Conservation (phyloP, 2,329 filamentous ascomycete species). For the Grosmannia huntii region DNA sequence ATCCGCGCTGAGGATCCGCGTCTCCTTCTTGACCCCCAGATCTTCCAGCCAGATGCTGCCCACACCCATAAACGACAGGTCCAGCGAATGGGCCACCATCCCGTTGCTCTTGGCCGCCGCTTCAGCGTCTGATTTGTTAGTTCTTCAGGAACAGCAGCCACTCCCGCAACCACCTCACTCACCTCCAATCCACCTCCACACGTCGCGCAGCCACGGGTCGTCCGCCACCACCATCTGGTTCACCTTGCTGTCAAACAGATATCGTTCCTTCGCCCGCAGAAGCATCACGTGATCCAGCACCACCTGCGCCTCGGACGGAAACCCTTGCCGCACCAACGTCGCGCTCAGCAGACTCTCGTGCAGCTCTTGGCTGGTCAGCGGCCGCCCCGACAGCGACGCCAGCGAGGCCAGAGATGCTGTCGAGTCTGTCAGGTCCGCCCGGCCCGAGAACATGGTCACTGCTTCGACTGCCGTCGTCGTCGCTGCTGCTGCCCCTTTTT, state of each 20-base stretch:
- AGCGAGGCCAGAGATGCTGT: conserved; percentile 9
- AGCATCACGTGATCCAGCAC: conserved; percentile 46
- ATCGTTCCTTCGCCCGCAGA: conserved; percentile 46
- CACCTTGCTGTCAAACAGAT: conserved; percentile 48
- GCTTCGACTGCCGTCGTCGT: not conserved
- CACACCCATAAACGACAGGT: conserved; percentile 66
- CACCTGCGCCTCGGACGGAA: conserved; percentile 37
- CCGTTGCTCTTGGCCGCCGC: conserved; percentile 50
- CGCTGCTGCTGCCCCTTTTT: not conserved
- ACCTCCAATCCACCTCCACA: conserved; percentile 69
- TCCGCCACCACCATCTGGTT: conserved; percentile 58
- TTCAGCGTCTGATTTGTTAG: conserved; percentile 32
- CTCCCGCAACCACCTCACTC: conserved; percentile 22
- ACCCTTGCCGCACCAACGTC: conserved; percentile 29
- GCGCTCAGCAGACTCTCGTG: conserved; percentile 41
- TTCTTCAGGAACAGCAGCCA: too few species aligned
- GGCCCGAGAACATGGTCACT: not conserved
- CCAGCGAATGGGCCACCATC: conserved; percentile 56
- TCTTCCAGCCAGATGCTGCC: conserved; percentile 59
- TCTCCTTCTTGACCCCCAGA: conserved; percentile 36
- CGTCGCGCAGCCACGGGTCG: conserved; percentile 60
- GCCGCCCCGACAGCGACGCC: conserved; percentile 7
- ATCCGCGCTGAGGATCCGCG: conserved; percentile 9
- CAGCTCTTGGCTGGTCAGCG: conserved; percentile 30
- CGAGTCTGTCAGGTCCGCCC: conserved; percentile 8